Conservation (phyloP, 176 grass and related monocot species). For the Phoenix dactylifera region DNA sequence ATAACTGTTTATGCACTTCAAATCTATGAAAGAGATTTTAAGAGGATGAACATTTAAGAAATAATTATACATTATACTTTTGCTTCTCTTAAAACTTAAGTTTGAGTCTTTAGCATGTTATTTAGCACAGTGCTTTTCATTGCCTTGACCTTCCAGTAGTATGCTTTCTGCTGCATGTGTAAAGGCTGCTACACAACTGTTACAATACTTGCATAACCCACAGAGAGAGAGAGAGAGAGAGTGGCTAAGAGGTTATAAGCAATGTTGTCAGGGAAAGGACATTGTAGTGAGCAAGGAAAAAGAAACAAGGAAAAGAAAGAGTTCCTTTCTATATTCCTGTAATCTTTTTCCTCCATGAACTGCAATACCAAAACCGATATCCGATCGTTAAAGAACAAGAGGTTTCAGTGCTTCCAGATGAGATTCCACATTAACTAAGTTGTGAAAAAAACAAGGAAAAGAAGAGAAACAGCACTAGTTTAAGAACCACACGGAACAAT, state of each 20-base stretch:
- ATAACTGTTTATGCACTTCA: no score
- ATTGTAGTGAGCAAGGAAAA: no score
- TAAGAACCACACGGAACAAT: no score
- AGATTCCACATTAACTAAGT: slow-evolving; percentile 4
- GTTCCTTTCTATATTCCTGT: background rate
- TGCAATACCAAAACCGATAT: background rate
- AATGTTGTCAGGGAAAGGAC: no score
- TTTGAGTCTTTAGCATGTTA: background rate
- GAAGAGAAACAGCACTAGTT: background rate
- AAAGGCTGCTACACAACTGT: slow-evolving; percentile 27
- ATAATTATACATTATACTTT: background rate
- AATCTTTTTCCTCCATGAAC: slow-evolving; percentile 5
- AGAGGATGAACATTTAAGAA: no score
- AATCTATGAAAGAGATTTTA: no score
- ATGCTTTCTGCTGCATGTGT: background rate
- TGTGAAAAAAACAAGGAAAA: background rate
- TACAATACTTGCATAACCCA: slow-evolving; percentile 13
- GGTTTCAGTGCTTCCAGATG: slow-evolving; percentile 1
- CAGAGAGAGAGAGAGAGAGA: slow-evolving; percentile 9
- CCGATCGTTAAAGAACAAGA: background rate
- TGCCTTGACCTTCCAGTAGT: background rate
- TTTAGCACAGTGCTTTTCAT: background rate
- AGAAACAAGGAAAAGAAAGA: no score
- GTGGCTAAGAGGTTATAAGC: no score
- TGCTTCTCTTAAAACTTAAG: background rate